These are phyloP conservation scores for Rhodotorula diobovata DNA, from an alignment of 768 basidiomycete species.

Conservation along the genomic window DNA sequence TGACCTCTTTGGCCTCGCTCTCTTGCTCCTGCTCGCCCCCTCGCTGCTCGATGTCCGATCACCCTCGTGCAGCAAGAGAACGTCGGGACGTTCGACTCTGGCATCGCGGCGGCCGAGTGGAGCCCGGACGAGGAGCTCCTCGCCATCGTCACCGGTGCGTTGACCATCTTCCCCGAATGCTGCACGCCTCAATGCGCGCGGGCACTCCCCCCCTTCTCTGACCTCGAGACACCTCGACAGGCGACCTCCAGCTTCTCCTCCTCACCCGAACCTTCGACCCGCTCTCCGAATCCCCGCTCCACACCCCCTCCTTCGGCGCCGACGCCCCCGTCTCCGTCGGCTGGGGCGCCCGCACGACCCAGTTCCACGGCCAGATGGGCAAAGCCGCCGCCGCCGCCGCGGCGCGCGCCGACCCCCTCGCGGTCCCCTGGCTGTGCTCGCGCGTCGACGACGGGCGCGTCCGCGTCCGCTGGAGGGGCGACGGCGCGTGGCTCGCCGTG, in stretches of 20 bases:
- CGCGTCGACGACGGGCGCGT: constrained; percentile 68
- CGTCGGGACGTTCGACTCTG: constrained; percentile 79
- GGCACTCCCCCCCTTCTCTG: not conserved
- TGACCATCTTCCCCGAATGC: not conserved
- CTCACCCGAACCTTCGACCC: constrained; percentile 89
- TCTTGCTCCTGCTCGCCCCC: constrained; percentile 50
- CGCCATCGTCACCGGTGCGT: constrained; percentile 69
- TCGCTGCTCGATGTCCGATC: not conserved
- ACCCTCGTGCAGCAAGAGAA: constrained; percentile 59
- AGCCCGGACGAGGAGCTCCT: constrained; percentile 87
- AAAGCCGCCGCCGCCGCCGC: constrained; percentile 65
- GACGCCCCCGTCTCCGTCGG: constrained; percentile 91
- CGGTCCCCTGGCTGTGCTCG: constrained; percentile 52
- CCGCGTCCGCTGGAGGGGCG: constrained; percentile 88
- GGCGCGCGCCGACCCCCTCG: constrained; percentile 45
- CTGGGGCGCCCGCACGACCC: constrained; percentile 95
- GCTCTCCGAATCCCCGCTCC: constrained; percentile 69
- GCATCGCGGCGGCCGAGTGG: constrained; percentile 78
- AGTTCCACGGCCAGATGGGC: constrained; percentile 93
- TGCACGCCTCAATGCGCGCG: too few species aligned
- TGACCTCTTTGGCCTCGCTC: not conserved
- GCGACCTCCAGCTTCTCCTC: constrained; percentile 71
- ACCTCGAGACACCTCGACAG: constrained; percentile 46
- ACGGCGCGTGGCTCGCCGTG: constrained; percentile 80
- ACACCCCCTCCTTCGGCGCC: constrained; percentile 72